Evolutionary conservation across 177 flowering plant genomes (phyloP).

Genomic region (Vitis hybrid): DNA sequence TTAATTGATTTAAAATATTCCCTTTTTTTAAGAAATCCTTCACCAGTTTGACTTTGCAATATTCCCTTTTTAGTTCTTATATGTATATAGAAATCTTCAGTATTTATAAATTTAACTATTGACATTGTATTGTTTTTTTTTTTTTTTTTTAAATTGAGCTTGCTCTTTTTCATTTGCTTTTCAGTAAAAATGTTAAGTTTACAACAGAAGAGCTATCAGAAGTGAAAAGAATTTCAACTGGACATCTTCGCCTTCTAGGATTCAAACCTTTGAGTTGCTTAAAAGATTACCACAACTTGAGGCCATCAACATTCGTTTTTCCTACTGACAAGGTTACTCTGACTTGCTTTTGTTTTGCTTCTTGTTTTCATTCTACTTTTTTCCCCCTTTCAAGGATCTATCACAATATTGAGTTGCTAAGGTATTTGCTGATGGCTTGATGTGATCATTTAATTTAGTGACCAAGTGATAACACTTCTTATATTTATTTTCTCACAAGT

Average conservation of each 20-base stretch:
- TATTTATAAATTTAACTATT: background rate
- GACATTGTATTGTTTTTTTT: background rate
- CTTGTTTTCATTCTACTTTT: background rate
- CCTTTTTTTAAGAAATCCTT: background rate
- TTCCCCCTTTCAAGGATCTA: background rate
- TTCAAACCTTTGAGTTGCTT: constrained; percentile 91
- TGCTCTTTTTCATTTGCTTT: constrained; percentile 5
- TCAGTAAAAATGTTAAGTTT: constrained; percentile 64
- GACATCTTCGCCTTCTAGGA: constrained; percentile 80
- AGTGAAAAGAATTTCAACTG: constrained; percentile 69
- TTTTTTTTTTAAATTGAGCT: constrained; percentile 2
- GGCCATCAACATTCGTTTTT: constrained; percentile 87
- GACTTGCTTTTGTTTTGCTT: background rate
- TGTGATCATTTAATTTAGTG: background rate
- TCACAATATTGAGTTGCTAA: background rate
- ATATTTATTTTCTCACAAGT: background rate
- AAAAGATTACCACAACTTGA: constrained; percentile 87
- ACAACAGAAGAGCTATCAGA: constrained; percentile 72
- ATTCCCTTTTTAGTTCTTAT: background rate
- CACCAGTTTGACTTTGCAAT: background rate
- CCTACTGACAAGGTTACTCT: constrained; percentile 85
- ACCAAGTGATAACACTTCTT: background rate
- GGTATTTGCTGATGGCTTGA: background rate
- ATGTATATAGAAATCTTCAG: background rate
- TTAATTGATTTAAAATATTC: background rate